These are phyloP conservation scores for Phytophthora agathidicida DNA, from an alignment of 352 stramenopile genomes.

Conservation along the genomic window DNA sequence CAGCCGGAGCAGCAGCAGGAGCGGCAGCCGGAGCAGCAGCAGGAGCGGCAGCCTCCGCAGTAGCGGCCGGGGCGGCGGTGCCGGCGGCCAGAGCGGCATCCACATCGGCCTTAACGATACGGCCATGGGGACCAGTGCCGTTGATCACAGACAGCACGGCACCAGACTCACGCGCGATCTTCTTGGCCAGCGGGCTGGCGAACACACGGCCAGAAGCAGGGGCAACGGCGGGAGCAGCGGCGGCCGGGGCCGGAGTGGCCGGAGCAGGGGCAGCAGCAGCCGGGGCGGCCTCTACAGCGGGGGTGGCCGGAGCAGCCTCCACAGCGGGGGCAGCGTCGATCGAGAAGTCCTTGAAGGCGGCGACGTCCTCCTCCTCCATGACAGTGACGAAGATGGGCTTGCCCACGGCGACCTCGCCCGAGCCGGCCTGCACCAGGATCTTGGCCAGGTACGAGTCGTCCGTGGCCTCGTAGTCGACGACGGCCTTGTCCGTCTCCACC, in stretches of 20 bases:
- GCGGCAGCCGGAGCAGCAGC: conserved; percentile 32
- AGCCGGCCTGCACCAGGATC: conserved; percentile 91
- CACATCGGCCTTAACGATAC: conserved; percentile 95
- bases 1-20: conserved; percentile 28
- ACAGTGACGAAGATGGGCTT: conserved; percentile 78
- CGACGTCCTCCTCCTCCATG: conserved; percentile 56
- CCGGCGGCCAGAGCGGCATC: conserved; percentile 86
- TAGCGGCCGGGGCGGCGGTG: conserved; percentile 34
- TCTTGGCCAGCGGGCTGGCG: conserved; percentile 95
- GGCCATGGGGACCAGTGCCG: conserved; percentile 86
- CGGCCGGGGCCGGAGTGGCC: conserved; percentile 19
- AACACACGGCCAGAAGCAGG: conserved; percentile 83
- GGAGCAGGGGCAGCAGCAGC: conserved; percentile 20
- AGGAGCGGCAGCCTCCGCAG: conserved; percentile 25
- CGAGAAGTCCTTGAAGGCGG: conserved; percentile 64
- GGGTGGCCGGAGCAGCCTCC: conserved; percentile 26
- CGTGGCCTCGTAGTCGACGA: conserved; percentile 97
- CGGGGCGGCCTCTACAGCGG: conserved; percentile 29
- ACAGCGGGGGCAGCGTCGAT: conserved; percentile 42
- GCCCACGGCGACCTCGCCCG: conserved; percentile 86
- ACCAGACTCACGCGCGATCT: conserved; percentile 84
- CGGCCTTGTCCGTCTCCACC: conserved; percentile 99
- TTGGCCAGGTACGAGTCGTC: conserved; percentile 96
- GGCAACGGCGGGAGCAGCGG: conserved; percentile 21
- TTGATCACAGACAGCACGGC: conserved; percentile 69